These are phyloP conservation scores for Aspergillus hiratsukae DNA, from an alignment of 2,329 filamentous ascomycete genomes.

Conservation along the genomic window DNA sequence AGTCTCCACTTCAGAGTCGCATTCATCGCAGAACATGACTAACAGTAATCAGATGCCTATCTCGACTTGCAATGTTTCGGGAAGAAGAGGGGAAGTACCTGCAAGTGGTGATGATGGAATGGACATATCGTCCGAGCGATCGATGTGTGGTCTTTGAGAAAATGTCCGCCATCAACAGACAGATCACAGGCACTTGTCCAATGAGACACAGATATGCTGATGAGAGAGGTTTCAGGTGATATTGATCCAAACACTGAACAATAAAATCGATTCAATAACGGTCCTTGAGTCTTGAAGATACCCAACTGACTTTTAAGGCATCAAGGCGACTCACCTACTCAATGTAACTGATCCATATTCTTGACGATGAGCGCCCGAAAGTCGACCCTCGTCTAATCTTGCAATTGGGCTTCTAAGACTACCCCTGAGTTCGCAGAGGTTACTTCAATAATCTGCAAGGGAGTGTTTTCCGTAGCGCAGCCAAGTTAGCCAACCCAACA, in stretches of 20 bases:
- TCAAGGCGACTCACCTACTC: neutral
- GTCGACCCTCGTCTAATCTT: neutral
- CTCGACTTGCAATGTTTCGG: neutral
- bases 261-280: neutral
- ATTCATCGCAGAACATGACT: neutral
- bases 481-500: neutral
- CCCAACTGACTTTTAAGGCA: neutral
- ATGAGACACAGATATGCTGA: neutral
- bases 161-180: neutral
- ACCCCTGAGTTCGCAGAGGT: neutral
- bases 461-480: neutral
- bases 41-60: neutral
- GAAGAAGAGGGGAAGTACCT: neutral
- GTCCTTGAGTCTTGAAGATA: neutral
- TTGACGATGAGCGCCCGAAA: too few species aligned
- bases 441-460: neutral
- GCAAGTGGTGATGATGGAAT: neutral
- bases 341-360: neutral
- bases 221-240: neutral
- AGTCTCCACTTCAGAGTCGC: neutral
- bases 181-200: neutral
- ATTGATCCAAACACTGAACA: neutral
- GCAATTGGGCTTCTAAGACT: neutral
- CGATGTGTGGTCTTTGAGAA: neutral
- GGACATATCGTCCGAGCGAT: neutral